Percentiles rank a stretch among this genome's conserved stretches.
Evolutionary conservation across 331 rosid species (phyloP).

Genomic region (Saraca asoca): DNA sequence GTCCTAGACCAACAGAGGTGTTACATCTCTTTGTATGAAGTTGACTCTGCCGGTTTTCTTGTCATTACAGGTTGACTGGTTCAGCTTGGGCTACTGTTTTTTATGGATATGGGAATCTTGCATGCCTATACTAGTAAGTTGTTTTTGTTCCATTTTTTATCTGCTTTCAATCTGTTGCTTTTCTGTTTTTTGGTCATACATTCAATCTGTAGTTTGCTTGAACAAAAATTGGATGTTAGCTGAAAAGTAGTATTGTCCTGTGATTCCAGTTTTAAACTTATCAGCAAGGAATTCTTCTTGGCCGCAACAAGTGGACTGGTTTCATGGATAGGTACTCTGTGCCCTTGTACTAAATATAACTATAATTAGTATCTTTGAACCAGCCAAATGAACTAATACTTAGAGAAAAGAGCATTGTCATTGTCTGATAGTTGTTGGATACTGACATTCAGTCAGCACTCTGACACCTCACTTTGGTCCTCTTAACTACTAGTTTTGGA

Average conservation of each 20-base stretch:
- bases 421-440: too few species aligned
- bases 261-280: constrained; percentile 63
- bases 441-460: too few species aligned
- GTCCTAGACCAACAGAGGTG: too few species aligned
- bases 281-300: constrained; percentile 78
- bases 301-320: constrained; percentile 71
- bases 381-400: not conserved
- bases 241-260: constrained; percentile 29
- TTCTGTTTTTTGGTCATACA: too few species aligned
- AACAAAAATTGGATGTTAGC: constrained; percentile 25
- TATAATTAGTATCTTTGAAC: not conserved
- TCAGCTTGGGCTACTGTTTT: constrained; percentile 80
- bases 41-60: constrained; percentile 15
- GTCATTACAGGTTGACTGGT: constrained; percentile 73
- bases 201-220: constrained; percentile 10
- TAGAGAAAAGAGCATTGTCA: not conserved
- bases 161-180: constrained; percentile 9
- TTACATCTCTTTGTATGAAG: too few species aligned
- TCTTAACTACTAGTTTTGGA: too few species aligned
- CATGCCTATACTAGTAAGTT: constrained; percentile 75
- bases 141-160: constrained; percentile 12
- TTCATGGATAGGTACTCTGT: constrained; percentile 76
- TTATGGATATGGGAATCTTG: constrained; percentile 90
- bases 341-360: not conserved
- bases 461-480: too few species aligned